Conservation (phyloP, 2,329 filamentous ascomycete species). For the Aspergillus eucalypticola region DNA sequence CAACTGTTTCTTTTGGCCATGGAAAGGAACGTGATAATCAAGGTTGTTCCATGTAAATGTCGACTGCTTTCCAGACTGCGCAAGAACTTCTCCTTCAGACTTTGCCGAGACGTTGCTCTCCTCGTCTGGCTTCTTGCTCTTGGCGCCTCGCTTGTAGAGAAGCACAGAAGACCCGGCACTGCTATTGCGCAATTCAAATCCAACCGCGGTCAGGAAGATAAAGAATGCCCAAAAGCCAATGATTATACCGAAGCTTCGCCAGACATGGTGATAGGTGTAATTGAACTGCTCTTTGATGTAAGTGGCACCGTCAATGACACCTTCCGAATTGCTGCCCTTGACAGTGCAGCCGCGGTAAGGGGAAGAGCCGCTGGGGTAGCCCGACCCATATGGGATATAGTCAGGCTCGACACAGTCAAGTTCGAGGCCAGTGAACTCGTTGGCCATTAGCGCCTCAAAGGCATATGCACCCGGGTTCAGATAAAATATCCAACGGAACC, state of each 20-base stretch:
- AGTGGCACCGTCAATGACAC: conserved; percentile 50
- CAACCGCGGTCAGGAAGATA: conserved; percentile 69
- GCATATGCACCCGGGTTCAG: conserved; percentile 66
- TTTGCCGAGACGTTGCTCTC: neutral
- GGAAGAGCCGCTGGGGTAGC: conserved; percentile 37
- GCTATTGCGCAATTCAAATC: conserved; percentile 63
- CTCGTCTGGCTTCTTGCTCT: conserved; percentile 21
- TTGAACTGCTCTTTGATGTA: conserved; percentile 57
- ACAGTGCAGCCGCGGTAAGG: conserved; percentile 34
- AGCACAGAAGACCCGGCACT: conserved; percentile 34
- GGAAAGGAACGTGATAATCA: conserved; percentile 63
- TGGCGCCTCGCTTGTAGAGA: conserved; percentile 35
- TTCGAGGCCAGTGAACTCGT: conserved; percentile 63
- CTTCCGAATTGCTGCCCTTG: conserved; percentile 29
- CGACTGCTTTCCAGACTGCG: conserved; percentile 64
- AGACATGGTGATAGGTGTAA: conserved; percentile 58
- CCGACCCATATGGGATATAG: conserved; percentile 48
- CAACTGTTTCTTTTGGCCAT: conserved; percentile 49
- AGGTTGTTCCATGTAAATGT: conserved; percentile 81
- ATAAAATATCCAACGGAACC: conserved; percentile 64
- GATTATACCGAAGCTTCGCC: conserved; percentile 77
- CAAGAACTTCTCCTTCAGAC: conserved; percentile 13
- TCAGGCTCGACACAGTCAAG: conserved; percentile 54
- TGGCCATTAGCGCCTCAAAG: conserved; percentile 67
- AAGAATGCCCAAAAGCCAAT: conserved; percentile 73